Evolutionary conservation across 208 protist genomes (phyloP).

Genomic region (Borovskyia barvae): DNA sequence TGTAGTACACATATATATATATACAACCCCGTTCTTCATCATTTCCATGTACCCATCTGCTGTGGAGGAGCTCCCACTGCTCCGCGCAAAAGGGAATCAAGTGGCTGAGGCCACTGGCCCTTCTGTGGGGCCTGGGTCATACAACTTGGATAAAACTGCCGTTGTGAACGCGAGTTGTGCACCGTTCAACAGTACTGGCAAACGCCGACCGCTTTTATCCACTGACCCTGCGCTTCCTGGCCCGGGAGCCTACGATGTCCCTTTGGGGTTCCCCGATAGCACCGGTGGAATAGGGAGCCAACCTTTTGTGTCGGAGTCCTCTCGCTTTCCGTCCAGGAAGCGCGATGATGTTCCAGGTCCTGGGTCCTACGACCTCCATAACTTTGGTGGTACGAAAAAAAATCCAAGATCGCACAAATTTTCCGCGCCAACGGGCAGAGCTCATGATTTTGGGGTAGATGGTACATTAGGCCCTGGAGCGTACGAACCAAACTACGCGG

Average conservation of each 20-base stretch:
- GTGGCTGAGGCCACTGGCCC: conserved; percentile 40
- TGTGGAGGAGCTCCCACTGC: conserved; percentile 71
- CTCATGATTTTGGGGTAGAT: background rate
- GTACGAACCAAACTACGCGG: conserved; percentile 55
- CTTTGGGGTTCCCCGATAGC: background rate
- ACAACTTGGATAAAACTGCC: conserved; percentile 40
- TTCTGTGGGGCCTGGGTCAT: conserved; percentile 70
- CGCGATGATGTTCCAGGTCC: conserved; percentile 53
- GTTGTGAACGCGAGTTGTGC: conserved; percentile 40
- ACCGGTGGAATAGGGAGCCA: conserved; percentile 34
- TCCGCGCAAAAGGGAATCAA: conserved; percentile 58
- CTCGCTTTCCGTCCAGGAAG: conserved; percentile 40
- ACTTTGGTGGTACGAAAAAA: conserved; percentile 27
- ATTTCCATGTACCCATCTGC: conserved; percentile 15
- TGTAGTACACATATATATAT: background rate
- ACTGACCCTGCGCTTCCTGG: conserved; percentile 49
- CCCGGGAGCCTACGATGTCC: conserved; percentile 55
- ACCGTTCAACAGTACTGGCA: conserved; percentile 73
- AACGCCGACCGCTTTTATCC: conserved; percentile 30
- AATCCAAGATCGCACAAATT: conserved; percentile 33
- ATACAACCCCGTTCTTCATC: no score
- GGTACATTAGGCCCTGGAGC: conserved; percentile 36
- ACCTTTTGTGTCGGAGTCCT: conserved; percentile 66
- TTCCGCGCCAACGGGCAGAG: conserved; percentile 7
- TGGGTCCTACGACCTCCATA: conserved; percentile 49